phyloP scores from a whole-genome alignment of 2,329 filamentous ascomycete species.

The Fusarium austroafricanum region DNA sequence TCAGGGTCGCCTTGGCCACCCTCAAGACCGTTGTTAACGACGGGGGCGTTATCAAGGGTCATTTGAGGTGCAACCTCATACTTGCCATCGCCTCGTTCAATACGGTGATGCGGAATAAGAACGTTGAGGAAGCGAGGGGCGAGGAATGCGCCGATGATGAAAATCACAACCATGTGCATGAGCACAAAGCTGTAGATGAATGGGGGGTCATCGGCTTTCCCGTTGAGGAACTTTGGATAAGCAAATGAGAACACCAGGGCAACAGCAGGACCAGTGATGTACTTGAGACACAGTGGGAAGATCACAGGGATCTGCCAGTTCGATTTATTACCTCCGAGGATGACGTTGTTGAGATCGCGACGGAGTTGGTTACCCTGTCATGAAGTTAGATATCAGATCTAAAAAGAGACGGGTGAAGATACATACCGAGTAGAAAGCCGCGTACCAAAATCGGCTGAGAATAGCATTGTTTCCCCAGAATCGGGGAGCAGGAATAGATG shows the following conservation, averaged over 20 bases:
- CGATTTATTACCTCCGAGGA: conserved; percentile 56
- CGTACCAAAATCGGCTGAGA: conserved; percentile 60
- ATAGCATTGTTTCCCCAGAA: conserved; percentile 57
- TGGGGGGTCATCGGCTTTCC: conserved; percentile 22
- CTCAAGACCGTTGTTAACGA: conserved; percentile 25
- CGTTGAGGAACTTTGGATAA: conserved; percentile 50
- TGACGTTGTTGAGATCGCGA: conserved; percentile 61
- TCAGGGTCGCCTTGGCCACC: neutral
- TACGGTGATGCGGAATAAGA: conserved; percentile 23
- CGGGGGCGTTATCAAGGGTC: conserved; percentile 21
- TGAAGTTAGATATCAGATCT: neutral
- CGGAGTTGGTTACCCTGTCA: conserved; percentile 64
- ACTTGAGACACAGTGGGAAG: conserved; percentile 59
- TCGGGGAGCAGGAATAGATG: conserved; percentile 52
- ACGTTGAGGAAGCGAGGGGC: conserved; percentile 32
- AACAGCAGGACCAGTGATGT: conserved; percentile 57
- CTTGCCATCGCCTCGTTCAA: conserved; percentile 32
- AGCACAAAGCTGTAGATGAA: conserved; percentile 39
- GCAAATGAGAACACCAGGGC: conserved; percentile 61
- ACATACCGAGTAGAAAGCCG: conserved; percentile 64
- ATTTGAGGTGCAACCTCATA: conserved; percentile 36
- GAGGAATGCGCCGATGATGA: conserved; percentile 32
- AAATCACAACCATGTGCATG: conserved; percentile 35
- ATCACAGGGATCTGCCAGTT: conserved; percentile 63
- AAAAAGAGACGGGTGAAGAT: accelerated